These are phyloP conservation scores for Ustilaginoidea virens DNA, from an alignment of 2,329 filamentous ascomycete genomes.

Conservation along the genomic window DNA sequence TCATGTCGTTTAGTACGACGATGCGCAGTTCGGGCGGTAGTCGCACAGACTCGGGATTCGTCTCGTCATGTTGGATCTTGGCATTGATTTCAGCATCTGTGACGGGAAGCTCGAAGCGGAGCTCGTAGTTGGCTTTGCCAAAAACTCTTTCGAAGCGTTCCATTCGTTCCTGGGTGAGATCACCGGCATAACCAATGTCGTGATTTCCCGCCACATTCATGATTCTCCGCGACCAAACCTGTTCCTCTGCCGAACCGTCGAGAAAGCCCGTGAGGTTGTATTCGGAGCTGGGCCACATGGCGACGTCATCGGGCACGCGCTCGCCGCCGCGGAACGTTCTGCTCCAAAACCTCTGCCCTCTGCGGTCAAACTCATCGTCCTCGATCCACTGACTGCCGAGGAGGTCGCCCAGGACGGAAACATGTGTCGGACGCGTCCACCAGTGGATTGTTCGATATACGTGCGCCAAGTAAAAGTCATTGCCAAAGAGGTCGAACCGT, in stretches of 20 bases:
- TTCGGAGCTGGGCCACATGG: conserved; percentile 29
- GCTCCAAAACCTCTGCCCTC: conserved; percentile 65
- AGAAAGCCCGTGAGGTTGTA: conserved; percentile 36
- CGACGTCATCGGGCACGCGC: conserved; percentile 43
- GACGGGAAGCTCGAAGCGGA: conserved; percentile 51
- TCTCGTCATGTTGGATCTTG: conserved; percentile 24
- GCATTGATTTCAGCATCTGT: conserved; percentile 21
- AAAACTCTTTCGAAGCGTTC: conserved; percentile 72
- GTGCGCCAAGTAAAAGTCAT: conserved; percentile 89
- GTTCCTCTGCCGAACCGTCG: conserved; percentile 25
- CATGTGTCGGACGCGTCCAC: conserved; percentile 76
- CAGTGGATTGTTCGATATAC: conserved; percentile 73
- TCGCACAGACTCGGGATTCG: conserved; percentile 29
- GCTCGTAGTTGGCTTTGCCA: conserved; percentile 81
- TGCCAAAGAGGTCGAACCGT: conserved; percentile 74
- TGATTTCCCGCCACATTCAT: conserved; percentile 93
- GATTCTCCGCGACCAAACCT: conserved; percentile 56
- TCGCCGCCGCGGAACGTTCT: conserved; percentile 57
- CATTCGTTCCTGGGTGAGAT: conserved; percentile 62
- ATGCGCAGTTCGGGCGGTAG: conserved; percentile 59
- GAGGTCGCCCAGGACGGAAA: conserved; percentile 78
- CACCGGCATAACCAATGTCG: conserved; percentile 90
- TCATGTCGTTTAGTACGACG: conserved; percentile 82
- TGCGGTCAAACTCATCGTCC: conserved; percentile 64
- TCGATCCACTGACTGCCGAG: conserved; percentile 91